Base-by-base conservation (phyloP, 768 basidiomycete species). In the Porpolomopsis calyptriformis region DNA sequence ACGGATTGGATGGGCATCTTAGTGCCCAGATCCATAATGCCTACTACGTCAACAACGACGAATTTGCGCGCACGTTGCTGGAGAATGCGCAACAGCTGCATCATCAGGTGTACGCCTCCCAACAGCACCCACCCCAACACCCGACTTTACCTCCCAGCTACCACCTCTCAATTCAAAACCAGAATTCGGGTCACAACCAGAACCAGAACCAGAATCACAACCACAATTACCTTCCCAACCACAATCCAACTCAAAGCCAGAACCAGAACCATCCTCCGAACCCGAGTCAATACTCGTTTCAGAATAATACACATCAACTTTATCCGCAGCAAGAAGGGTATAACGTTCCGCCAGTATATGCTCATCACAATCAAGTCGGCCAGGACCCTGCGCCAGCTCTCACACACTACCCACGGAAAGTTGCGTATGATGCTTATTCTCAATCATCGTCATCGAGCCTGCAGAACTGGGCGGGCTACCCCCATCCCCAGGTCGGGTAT, bases 1-100 rank as follows among this genome's bases (percentile, higher is more conserved):
- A 69, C 46, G 63, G 59, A n/a, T 80, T 81, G 52, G 76, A 78
- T 8, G 76, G 71, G 0, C 67, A 70, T 23, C 70, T 81, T 50
- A 64, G 65, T 22, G 61, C 65, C 10, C 77, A 77, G 55, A 68
- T 79, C 12, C 63, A 68, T 34, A 66, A 68, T 49, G 73, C 71
- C 4, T 71, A 70, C 51, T 55, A 63, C 26, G 59, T 58, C 37
- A 64, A 64, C 33, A 60, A 58, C 14, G 64, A 68, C n/a, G 53
- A 63, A 26, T 65, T 64, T 49, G 57, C 59, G n/a, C 53, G 50
- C 10, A 57, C 57, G 6, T 61, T 62, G 60, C 51, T 54, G 49
- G 41, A 43, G 19, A 56, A 51, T 43, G 26, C 35, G 25, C 51
- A 51, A 29, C 58, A 56, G 9, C 48, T 52, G 22, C 52, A 49